phyloP scores from a whole-genome alignment of 345 rosid genomes.

The Pugionium dolabratum region DNA sequence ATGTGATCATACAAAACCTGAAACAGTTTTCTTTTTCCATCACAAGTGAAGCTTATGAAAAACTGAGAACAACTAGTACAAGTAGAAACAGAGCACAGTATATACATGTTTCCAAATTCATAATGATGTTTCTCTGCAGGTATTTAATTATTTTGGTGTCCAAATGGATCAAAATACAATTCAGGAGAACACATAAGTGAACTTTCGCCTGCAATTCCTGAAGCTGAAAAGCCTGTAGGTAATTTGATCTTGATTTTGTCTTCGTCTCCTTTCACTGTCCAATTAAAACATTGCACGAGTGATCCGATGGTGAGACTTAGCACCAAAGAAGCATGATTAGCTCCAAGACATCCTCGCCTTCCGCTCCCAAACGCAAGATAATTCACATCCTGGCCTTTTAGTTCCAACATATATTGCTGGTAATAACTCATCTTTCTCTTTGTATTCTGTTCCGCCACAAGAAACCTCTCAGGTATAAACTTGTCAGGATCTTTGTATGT shows the following conservation, averaged over 20 bases:
- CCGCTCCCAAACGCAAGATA: conserved; percentile 67
- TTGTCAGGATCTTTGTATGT: conserved; percentile 39
- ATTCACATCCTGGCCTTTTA: conserved; percentile 59
- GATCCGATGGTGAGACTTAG: conserved; percentile 40
- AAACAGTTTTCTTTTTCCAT: not conserved
- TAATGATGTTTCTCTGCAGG: not conserved
- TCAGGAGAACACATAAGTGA: conserved; percentile 38
- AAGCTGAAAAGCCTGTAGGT: conserved; percentile 37
- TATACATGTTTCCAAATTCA: not conserved
- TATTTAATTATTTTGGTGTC: not conserved
- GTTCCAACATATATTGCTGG: conserved; percentile 52
- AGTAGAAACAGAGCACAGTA: not conserved
- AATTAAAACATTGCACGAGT: conserved; percentile 40
- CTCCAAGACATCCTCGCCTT: conserved; percentile 58
- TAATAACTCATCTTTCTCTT: conserved; percentile 28
- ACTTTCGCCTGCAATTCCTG: conserved; percentile 38
- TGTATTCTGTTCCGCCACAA: conserved; percentile 26
- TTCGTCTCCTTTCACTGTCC: conserved; percentile 34
- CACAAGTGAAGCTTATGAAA: not conserved
- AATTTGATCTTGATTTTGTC: conserved; percentile 32
- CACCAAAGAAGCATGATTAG: conserved; percentile 56
- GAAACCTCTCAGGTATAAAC: conserved; percentile 42
- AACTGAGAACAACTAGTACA: conserved; percentile 10
- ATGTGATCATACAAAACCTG: not conserved
- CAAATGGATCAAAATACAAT: conserved; percentile 32